Base-by-base conservation (phyloP, 352 stramenopile genomes). In the Chrysophaeum taylorii region DNA sequence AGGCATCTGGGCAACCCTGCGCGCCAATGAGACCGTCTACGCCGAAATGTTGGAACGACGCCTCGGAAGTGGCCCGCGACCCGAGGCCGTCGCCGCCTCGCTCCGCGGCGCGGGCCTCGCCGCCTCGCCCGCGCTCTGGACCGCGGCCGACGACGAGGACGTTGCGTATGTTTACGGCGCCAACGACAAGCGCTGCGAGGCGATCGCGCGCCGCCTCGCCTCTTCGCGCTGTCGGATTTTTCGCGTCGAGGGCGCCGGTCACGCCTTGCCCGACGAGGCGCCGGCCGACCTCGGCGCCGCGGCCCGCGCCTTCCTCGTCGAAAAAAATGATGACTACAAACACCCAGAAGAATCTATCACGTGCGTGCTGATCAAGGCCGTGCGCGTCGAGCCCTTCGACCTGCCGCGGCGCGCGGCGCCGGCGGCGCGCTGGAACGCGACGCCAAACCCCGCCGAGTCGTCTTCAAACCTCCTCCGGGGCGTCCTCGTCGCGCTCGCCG, bases 251-350 rank as follows among this genome's bases (percentile, higher is more conserved):
- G 57, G 57, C 57, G 25, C 25, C 15, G 57, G 57, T 18, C 57
- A 66, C 57, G 57, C 57, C 33, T 7, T 66, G 16, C 57, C 45
- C 33, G 57, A 66, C 57, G 57, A 66, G 57, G 57, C 57, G 14
- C 57, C 57, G 9, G 33, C 4, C 21, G 57, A 2, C 9, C 7
- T 66, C 31, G 57, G 2, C 12, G 33, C 33, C 33, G 57, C 57
- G 5, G 57, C 36, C 33, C 2, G 29, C 57, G 31, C 9, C 31
- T 66, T 66, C 36, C n/a, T 66, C 33, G 36, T 18, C 16, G 4
- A 9, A 31, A 25, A 5, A 4, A 25, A 14, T 48, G 14, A 48
- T 21, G 14, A 48, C 41, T 21, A 2, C 50, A 25, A 35, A 7
- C 15, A 21, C 50, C n/a, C 9, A 4, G 25, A 21, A 4, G 27